Evolutionary conservation across 2,329 filamentous ascomycete genomes (phyloP), one percentile per base, ranked within the genome.

Genomic region (Cytospora chrysosperma): DNA sequence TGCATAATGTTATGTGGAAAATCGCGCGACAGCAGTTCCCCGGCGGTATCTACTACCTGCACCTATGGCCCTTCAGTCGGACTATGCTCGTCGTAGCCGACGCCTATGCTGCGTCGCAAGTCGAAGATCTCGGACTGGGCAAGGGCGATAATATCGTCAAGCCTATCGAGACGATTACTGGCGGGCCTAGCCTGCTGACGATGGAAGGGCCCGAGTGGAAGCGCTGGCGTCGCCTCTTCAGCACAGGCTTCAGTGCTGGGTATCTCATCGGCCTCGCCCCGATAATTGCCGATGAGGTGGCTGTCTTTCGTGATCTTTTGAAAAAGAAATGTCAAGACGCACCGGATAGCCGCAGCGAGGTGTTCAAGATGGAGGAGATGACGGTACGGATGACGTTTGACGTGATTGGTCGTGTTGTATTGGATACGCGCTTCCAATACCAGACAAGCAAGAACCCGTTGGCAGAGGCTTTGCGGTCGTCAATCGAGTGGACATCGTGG

Each of bases 121-220:
- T 70, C 6, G 68, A 69, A 43, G 58, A 67, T 13, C 67, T 65
- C 3, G 64, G 53, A 21, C 61, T 70, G 24, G 62, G 65, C 57
- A 70, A 70, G 21, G 69, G 68, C 0, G 68, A 72, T n/a, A 68
- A 66, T 47, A 68, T 73, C 7, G 40, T 63, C 13, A 66, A 65
- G 2, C 37, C 59, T 12, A 56, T 72, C 2, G 71, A 70, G 52
- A 65, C 60, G 24, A 70, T 71, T 32, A 74, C 34, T 2, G 53
- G 53, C 17, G 53, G 53, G 24, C 53, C 53, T 2, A 40, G 32
- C 17, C 53, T 56, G 12, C 34, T 56, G 10, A 56, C 53, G 6
- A 56, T 56, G 53, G 32, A 56, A 24, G 53, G 53, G 13, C 13
- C 21, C 8, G 8, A 24, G 19, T 56, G 53, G 53, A 56, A 56